Base-by-base conservation (phyloP, 2,329 filamentous ascomycete genomes). In the Phialophora tarda region DNA sequence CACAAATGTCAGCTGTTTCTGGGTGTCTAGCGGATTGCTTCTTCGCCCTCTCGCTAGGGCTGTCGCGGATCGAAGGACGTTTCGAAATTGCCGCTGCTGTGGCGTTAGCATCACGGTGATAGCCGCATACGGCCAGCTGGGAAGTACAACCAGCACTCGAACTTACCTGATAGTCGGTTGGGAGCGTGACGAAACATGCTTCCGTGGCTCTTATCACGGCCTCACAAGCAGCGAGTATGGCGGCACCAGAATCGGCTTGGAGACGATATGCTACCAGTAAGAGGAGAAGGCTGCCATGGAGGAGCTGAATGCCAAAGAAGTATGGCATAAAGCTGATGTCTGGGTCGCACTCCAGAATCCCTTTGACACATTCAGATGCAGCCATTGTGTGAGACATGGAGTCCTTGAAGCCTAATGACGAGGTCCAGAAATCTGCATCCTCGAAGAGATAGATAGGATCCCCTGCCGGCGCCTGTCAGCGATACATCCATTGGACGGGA, bases 111-210 rank as follows among this genome's bases (percentile, higher is more conserved):
- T 30, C 38, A 44, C 17, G 2, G 21, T 1, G 38, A 44, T n/a
- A n/a, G 17, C 7, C 38, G 17, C 6, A n/a, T 21, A n/a, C 38
- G 14, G 6, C 38, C 17, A 44, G 38, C 17, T n/a, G 14, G 38
- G 38, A 44, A 21, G 38, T 3, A 17, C 8, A 8, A 8, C 1
- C 17, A 21, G n/a, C 14, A 4, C 17, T 44, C 84, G 79, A 71
- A 86, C 86, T 68, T 85, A 83, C 81, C 76, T 84, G 82, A 67
- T 83, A 84, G 51, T 83, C 81, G 0, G 82, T 84, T 58, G 77
- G 81, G 10, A 84, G 72, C 7, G 82, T 84, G 4, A 83, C 81
- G 1, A 83, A 81, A 69, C 82, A 83, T 0, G 83, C 80, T 72
- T 84, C 83, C 54, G 84, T 82, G 0, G 83, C 83, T 28, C 82